Conservation (phyloP, 1,284 basidiomycete genomes). For the Fomitopsis schrenkii region DNA sequence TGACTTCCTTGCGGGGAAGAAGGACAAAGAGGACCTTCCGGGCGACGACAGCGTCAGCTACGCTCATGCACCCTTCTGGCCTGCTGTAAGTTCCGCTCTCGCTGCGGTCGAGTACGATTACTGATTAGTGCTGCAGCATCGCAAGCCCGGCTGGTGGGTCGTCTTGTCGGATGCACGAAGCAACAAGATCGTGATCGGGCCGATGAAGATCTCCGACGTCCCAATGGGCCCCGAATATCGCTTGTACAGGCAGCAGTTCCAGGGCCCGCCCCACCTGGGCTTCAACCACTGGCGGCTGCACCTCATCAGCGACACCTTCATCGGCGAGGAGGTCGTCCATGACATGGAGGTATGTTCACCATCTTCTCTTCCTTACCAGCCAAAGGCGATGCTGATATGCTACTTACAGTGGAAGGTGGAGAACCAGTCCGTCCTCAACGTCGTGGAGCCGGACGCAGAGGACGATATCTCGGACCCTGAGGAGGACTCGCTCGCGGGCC, state of each 20-base stretch:
- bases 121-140: conserved; percentile 44
- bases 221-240: conserved; percentile 74
- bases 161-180: conserved; percentile 90
- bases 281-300: conserved; percentile 89
- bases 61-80: conserved; percentile 92
- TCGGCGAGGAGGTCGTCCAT: conserved; percentile 75
- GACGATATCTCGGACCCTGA: conserved; percentile 97
- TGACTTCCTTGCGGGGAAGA: conserved; percentile 61
- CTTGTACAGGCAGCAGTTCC: conserved; percentile 90
- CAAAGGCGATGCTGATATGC: no score
- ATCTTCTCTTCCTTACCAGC: not conserved
- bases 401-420: conserved; percentile 74
- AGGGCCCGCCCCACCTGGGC: conserved; percentile 85
- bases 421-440: conserved; percentile 53
- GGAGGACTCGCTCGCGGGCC: conserved; percentile 92
- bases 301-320: conserved; percentile 83
- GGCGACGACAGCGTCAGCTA: conserved; percentile 45
- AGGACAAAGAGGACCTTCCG: conserved; percentile 58
- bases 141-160: conserved; percentile 89
- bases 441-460: conserved; percentile 63
- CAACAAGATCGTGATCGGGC: conserved; percentile 88
- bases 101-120: conserved; percentile 1
- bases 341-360: conserved; percentile 63
- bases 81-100: conserved; percentile 53
- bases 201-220: conserved; percentile 79